These are phyloP conservation scores for Austroboletus eburneus DNA, from an alignment of 768 basidiomycete genomes.

Conservation along the genomic window DNA sequence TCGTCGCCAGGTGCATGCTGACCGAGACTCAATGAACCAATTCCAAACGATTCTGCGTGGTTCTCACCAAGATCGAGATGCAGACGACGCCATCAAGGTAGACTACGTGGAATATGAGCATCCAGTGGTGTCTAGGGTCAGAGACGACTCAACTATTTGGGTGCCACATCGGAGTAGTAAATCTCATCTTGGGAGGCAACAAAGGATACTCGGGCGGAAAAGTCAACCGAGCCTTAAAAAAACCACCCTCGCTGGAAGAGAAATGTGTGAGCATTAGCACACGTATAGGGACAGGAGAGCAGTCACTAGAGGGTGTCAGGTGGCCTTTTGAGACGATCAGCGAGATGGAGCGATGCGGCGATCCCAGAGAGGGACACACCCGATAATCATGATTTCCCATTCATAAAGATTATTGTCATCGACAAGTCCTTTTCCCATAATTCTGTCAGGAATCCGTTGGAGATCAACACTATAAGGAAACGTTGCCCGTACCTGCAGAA, in stretches of 20 bases:
- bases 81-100: slow-evolving; percentile 92
- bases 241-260: slow-evolving; percentile 81
- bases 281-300: neutral
- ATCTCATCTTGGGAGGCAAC: slow-evolving; percentile 92
- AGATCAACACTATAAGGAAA: slow-evolving; percentile 27
- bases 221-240: slow-evolving; percentile 85
- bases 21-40: slow-evolving; percentile 3
- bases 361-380: slow-evolving; percentile 46
- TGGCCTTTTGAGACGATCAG: slow-evolving; percentile 50
- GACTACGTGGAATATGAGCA: slow-evolving; percentile 45
- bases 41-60: neutral
- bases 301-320: slow-evolving; percentile 88
- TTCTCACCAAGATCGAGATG: slow-evolving; percentile 85
- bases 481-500: slow-evolving; percentile 67
- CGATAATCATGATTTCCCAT: slow-evolving; percentile 96
- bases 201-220: slow-evolving; percentile 92
- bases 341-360: slow-evolving; percentile 6
- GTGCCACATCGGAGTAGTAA: slow-evolving; percentile 95
- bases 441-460: slow-evolving; percentile 32
- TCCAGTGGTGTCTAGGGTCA: neutral
- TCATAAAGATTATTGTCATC: slow-evolving; percentile 94
- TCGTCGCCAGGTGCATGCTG: slow-evolving; percentile 96
- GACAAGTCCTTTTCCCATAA: slow-evolving; percentile 65
- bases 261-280: slow-evolving; percentile 1
- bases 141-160: slow-evolving; percentile 75